These are phyloP conservation scores for Ramularia collo-cygni DNA, from an alignment of 2,329 filamentous ascomycete species.

Conservation along the genomic window DNA sequence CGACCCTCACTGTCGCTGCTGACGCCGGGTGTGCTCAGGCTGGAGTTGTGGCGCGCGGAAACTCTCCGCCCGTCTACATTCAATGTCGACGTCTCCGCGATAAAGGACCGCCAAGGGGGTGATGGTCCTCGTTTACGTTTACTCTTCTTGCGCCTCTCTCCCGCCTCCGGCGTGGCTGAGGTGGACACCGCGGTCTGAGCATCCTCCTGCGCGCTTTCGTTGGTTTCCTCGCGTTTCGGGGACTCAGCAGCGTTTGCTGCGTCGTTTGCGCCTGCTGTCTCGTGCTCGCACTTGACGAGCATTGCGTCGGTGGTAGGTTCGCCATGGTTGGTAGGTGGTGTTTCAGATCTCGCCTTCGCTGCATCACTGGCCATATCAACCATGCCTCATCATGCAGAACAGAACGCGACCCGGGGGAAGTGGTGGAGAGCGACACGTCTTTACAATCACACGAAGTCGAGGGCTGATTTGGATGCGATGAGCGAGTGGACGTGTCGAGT, in stretches of 20 bases:
- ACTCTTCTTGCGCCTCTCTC: conserved; percentile 46
- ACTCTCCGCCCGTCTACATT: conserved; percentile 28
- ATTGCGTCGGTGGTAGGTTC: background rate
- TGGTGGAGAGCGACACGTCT: too few species aligned
- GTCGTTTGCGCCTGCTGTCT: conserved; percentile 5
- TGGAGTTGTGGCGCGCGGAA: conserved; percentile 25
- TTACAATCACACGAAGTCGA: too few species aligned
- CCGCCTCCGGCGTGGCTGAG: conserved; percentile 25
- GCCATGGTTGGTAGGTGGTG: too few species aligned
- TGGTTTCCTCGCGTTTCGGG: conserved; percentile 5
- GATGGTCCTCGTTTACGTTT: conserved; percentile 48
- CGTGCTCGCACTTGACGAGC: conserved; percentile 10
- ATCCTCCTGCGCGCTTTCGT: too few species aligned
- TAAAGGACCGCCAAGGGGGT: conserved; percentile 30
- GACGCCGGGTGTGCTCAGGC: conserved; percentile 16
- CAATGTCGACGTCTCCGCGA: conserved; percentile 23
- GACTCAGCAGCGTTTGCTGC: conserved; percentile 3
- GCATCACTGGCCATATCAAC: too few species aligned
- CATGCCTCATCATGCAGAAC: too few species aligned
- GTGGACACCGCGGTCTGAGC: conserved; percentile 20
- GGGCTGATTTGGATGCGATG: too few species aligned
- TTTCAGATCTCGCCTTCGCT: too few species aligned
- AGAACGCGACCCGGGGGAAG: too few species aligned
- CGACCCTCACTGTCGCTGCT: conserved; percentile 22
- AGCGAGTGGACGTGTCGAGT: too few species aligned